Evolutionary conservation across 2,329 filamentous ascomycete species (phyloP), one percentile per base, ranked within the genome.

Genomic region (Xylariomycetidae sp.): DNA sequence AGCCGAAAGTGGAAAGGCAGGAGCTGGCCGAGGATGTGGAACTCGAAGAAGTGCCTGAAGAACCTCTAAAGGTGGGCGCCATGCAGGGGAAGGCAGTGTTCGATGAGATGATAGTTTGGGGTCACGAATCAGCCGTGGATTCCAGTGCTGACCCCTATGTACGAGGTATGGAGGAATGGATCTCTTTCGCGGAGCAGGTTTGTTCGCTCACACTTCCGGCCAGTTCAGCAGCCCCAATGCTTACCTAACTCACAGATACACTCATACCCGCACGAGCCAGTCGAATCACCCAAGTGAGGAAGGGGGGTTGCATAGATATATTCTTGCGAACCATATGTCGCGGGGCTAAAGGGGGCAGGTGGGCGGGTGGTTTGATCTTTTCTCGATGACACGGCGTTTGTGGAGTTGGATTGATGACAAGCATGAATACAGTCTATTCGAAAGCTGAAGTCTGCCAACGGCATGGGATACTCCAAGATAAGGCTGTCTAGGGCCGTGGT

Each of bases 21-120:
- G 47, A 46, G 4, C 46, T 53, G 13, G 53, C 58, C 5, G 50
- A 53, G 4, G 63, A 67, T 7, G 57, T 58, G 4, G 67, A 70
- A 3, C 54, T 65, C 2, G 51, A 61, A 3, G 67, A 69, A 8
- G 61, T 71, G 12, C 62, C 66, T 2, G 63, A 69, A 3, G 63
- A 66, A 12, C 51, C 64, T 25, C 49, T 64, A 10, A 67, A 74
- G 16, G 67, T 74, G 2, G 72, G 77, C 8, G 68, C 67, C 14
- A 62, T 90, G 46, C 72, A 84, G 31, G 66, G 77, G 27, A 67
- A 80, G 14, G 80, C 78, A 2, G 69, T 69, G 12, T 96, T 96
- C 53, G 77, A 88, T 6, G 70, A 84, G 34, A 57, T 95, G 31
- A 63, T 87, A 3, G 71, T 95, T n/a, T 97, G 89, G 89, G 81